A percentile compares a stretch with the other conserved stretches of the same genome.
phyloP scores from a whole-genome alignment of 2,329 filamentous ascomycete species.

The Didymella keratinophila region DNA sequence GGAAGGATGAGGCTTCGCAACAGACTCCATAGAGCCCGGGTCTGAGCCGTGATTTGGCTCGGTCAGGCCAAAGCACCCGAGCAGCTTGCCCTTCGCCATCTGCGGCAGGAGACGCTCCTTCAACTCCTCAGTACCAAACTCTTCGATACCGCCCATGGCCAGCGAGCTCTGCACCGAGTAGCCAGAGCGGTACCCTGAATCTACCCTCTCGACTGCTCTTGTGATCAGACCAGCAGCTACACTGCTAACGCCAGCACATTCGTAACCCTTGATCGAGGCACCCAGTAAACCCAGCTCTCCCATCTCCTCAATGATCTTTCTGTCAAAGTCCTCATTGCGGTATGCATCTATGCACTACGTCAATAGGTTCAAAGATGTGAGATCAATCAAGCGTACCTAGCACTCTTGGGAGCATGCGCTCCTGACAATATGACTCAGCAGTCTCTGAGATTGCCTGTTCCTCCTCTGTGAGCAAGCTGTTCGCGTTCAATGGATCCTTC shows the following conservation, averaged over 20 bases:
- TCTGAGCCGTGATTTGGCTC: conserved; percentile 94
- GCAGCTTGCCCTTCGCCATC: conserved; percentile 81
- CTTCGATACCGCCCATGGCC: conserved; percentile 91
- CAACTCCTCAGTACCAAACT: conserved; percentile 85
- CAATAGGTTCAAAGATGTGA: conserved; percentile 10
- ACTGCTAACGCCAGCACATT: conserved; percentile 84
- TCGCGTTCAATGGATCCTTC: conserved; percentile 83
- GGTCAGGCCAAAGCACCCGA: conserved; percentile 89
- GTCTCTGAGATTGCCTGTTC: conserved; percentile 90
- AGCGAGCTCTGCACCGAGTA: conserved; percentile 94
- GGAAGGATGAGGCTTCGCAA: conserved; percentile 81
- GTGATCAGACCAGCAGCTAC: conserved; percentile 91
- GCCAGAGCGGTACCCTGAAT: conserved; percentile 89
- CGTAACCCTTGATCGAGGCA: conserved; percentile 85
- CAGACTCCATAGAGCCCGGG: conserved; percentile 88
- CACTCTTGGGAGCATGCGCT: conserved; percentile 83
- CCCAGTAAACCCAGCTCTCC: conserved; percentile 89
- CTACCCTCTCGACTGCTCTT: conserved; percentile 86
- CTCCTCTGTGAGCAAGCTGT: conserved; percentile 84
- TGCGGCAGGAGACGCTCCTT: conserved; percentile 83
- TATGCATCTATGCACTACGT: conserved; percentile 71
- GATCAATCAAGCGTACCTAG: conserved; percentile 66
- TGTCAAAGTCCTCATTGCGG: conserved; percentile 85
- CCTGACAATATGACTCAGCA: conserved; percentile 92
- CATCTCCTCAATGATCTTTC: conserved; percentile 88